A percentile compares a stretch with the other conserved stretches of the same genome.
Evolutionary conservation across 306 rosid genomes (phyloP).

Genomic region (Vigna trinervia): DNA sequence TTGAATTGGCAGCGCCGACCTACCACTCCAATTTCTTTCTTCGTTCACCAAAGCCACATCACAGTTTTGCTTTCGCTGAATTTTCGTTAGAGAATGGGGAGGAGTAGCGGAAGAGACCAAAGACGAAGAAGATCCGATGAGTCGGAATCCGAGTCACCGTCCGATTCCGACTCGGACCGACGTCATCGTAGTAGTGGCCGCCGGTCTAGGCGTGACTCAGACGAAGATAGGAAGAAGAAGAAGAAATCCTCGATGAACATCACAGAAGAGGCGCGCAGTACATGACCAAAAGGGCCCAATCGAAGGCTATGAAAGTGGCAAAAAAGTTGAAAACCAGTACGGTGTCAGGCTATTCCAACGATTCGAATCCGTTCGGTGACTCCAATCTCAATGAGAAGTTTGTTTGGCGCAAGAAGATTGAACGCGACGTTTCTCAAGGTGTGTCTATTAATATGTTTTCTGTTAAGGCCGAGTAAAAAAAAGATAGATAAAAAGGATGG

Average conservation of each 20-base stretch:
- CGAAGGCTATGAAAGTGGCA: constrained; percentile 74
- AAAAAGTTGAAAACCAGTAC: constrained; percentile 72
- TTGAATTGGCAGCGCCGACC: background rate
- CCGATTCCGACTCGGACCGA: constrained; percentile 50
- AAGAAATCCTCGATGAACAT: constrained; percentile 59
- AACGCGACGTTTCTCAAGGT: constrained; percentile 84
- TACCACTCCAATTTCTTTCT: no score
- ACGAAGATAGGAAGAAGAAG: constrained; percentile 52
- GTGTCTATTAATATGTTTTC: constrained; percentile 69
- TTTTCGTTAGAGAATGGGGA: constrained; percentile 32
- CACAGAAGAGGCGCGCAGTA: constrained; percentile 72
- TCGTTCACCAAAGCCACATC: background rate
- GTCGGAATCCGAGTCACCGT: constrained; percentile 49
- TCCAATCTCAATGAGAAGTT: constrained; percentile 95
- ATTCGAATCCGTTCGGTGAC: constrained; percentile 93
- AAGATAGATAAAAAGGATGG: constrained; percentile 88
- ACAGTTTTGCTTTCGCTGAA: background rate
- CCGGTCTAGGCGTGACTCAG: constrained; percentile 54
- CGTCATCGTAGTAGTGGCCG: constrained; percentile 52
- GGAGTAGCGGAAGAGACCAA: constrained; percentile 46
- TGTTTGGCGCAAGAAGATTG: constrained; percentile 98
- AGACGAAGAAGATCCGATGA: constrained; percentile 46
- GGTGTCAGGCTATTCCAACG: constrained; percentile 86
- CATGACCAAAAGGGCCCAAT: constrained; percentile 78
- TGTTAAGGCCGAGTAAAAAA: constrained; percentile 72